Base-by-base conservation (phyloP, 2,329 filamentous ascomycete species). In the Annulohypoxylon truncatum region DNA sequence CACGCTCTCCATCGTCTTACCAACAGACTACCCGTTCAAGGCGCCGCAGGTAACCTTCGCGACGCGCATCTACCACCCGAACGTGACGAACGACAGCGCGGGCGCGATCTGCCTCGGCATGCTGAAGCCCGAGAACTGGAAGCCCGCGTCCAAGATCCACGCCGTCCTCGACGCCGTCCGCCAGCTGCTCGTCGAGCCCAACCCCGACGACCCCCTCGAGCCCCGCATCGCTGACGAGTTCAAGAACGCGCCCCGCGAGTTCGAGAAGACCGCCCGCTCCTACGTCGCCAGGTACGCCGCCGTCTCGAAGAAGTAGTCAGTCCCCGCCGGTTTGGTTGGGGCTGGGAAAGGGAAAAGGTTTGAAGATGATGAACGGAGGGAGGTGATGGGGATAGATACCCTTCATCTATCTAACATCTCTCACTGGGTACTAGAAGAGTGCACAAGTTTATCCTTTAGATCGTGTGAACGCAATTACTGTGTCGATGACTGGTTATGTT, bases 1-100 rank as follows among this genome's bases (percentile, higher is more conserved):
- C 86, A 87, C 87, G 71, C 81, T 97, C 66, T 81, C 89, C 67
- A 84, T 97, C 72, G 84, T 80, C 40, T 88, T 97, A 9, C 93
- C 94, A 12, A 81, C 83, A 72, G 90, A 93, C 75, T 97, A 97
- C 83, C 94, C 94, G 33, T 97, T 97, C 89, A 96, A 96, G 81
- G 89, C 93, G 20, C 94, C 94, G 13, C 83, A 86, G 65, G 85
- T 97, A 72, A 89, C 86, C 76, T 97, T 97, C 85, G 82, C 84
- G 71, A 97, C 94, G 54, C 95, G 94, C 81, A 92, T 97, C 84
- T 97, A 97, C 86, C 94, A 97, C 82, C 94, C 94, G 46, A 97
- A 97, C 81, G 88, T 97, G 64, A 93, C 91, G 76, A 96, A 97
- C 85, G 94, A 97, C 79, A 86, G 87, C 76, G 87, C 89, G 71